A percentile compares a stretch with the other conserved stretches of the same genome.
phyloP scores from a whole-genome alignment of 1,284 basidiomycete genomes.

The Afroboletus lepidellus region DNA sequence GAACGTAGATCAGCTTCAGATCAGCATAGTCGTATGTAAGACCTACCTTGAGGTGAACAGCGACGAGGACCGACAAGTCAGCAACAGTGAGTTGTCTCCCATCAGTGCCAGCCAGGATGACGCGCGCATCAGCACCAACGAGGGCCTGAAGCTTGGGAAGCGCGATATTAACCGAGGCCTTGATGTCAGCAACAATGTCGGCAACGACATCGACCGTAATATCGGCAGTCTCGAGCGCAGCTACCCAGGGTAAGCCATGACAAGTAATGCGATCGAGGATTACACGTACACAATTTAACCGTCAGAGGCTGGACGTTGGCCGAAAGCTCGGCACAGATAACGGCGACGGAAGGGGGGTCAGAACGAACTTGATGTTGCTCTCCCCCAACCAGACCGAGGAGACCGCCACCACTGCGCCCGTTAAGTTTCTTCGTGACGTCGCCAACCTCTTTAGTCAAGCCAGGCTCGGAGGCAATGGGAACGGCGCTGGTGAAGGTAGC shows the following conservation, averaged over 20 bases:
- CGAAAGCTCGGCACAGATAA: constrained; percentile 24
- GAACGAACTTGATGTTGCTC: constrained; percentile 8
- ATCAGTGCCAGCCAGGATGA: constrained; percentile 36
- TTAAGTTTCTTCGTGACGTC: too few relatives aligned
- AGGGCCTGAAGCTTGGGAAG: constrained; percentile 36
- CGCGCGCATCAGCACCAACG: constrained; percentile 28
- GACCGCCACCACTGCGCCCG: too few relatives aligned
- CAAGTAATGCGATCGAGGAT: too few relatives aligned
- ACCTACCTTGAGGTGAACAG: background rate
- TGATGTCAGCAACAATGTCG: constrained; percentile 33
- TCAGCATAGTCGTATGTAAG: background rate
- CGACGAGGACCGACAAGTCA: constrained; percentile 34
- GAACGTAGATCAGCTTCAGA: background rate
- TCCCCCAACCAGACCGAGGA: too few relatives aligned
- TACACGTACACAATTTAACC: background rate
- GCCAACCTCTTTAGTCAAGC: background rate
- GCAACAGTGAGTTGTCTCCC: constrained; percentile 28
- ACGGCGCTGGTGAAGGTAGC: constrained; percentile 22
- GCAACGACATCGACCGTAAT: constrained; percentile 31
- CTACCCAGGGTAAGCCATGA: constrained; percentile 18
- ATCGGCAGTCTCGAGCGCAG: constrained; percentile 30
- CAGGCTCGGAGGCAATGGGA: constrained; percentile 8
- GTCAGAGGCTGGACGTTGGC: background rate
- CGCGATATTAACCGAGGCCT: constrained; percentile 31
- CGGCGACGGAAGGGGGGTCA: constrained; percentile 9